Conservation (phyloP, 495 filamentous ascomycete species). For the Elaphomyces granulatus region DNA sequence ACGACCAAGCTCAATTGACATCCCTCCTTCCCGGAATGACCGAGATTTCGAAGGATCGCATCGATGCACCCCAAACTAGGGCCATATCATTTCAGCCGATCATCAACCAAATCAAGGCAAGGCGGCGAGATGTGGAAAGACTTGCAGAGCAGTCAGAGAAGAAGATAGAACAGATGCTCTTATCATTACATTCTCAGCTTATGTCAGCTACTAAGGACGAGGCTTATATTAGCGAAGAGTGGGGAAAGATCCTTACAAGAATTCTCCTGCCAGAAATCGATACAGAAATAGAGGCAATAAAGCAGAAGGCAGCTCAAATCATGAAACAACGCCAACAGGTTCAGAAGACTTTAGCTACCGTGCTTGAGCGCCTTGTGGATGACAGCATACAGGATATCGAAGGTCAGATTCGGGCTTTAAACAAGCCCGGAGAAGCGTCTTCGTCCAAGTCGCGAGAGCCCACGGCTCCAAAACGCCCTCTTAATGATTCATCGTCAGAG, state of each 20-base stretch:
- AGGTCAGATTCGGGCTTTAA: not conserved
- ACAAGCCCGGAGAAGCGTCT: not conserved
- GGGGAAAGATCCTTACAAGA: not conserved
- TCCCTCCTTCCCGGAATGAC: not conserved
- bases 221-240: not conserved
- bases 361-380: not conserved
- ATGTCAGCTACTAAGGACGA: not conserved
- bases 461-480: not conserved
- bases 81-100: not conserved
- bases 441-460: not conserved
- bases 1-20: not conserved
- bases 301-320: not conserved
- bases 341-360: not conserved
- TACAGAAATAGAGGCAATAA: not conserved
- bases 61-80: not conserved
- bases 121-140: not conserved
- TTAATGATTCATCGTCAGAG: not conserved
- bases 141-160: not conserved
- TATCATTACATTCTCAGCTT: not conserved
- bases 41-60: not conserved
- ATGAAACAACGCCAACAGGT: not conserved
- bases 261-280: not conserved
- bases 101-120: not conserved
- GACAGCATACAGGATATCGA: not conserved
- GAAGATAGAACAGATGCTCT: not conserved